Evolutionary conservation across 345 rosid species (phyloP), one percentile per base, ranked within the genome.

Genomic region (Citrus glauca): DNA sequence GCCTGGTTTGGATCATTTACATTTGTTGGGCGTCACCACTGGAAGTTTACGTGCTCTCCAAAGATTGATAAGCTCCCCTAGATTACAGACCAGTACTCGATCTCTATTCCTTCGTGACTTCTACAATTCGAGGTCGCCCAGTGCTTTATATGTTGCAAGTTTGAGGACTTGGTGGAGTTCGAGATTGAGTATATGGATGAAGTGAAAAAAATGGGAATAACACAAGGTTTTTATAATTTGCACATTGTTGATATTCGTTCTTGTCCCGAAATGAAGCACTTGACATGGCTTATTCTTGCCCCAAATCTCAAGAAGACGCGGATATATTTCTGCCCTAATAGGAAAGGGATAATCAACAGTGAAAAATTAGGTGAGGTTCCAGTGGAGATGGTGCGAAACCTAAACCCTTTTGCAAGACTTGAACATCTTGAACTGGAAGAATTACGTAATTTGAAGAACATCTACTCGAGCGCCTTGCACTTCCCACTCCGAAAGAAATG

Each of bases 271-370:
- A 13, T 40, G 61, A 53, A 14, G 50, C 55, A 77, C 59, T 19
- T 77, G 73, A 77, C 50, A 59, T 77, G 73, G 79, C 79, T 77
- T 38, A 20, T 35, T 68, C 53, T 70, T 28, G 74, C 74, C 22
- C 74, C 42, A 11, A 57, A 59, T 32, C 35, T 77, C 35, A 48
- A 53, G 24, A 1, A 2, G 13, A 11, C 69, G 50, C 4, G 13
- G 0, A 40, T 69, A 27, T 8, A 13, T 1, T 1, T 4, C 1
- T 77, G 69, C 37, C 6, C 7, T 20, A 27, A 22, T 5, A 25
- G 69, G 30, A 35, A 40, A 28, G 69, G 69, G 45, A 30, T 77
- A 10, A 57, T 77, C 30, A 30, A 53, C 14, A 32, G 9, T 33
- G 35, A 53, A 66, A 40, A 40, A 40, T 40, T 40, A 40, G 13